phyloP scores from a whole-genome alignment of 768 basidiomycete species.

The Exidia glandulosa region DNA sequence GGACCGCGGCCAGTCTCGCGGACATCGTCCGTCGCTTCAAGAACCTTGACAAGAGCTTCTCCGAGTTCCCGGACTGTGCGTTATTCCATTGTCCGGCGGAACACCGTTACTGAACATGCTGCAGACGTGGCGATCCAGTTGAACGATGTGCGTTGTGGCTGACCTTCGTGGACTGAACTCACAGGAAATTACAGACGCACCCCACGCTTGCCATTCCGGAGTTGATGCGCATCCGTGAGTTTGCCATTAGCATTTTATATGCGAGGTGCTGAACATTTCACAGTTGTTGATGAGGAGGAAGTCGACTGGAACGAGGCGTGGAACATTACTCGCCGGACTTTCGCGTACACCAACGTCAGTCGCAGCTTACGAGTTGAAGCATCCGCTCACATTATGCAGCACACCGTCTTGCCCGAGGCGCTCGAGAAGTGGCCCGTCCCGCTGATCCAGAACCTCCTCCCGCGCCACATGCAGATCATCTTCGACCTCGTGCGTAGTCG shows the following conservation, averaged over 20 bases:
- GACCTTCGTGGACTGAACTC: constrained; percentile 1
- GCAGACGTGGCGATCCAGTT: constrained; percentile 84
- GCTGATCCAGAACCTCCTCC: constrained; percentile 73
- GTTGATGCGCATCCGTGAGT: constrained; percentile 63
- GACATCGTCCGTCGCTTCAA: constrained; percentile 93
- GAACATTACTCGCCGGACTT: constrained; percentile 79
- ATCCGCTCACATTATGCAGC: background rate
- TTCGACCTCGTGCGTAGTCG: constrained; percentile 57
- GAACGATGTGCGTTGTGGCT: constrained; percentile 55
- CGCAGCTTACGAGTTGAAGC: background rate
- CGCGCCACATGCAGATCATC: constrained; percentile 87
- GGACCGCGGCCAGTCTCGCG: constrained; percentile 78
- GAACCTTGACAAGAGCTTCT: constrained; percentile 71
- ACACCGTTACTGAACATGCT: constrained; percentile 4
- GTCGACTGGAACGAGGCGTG: constrained; percentile 76
- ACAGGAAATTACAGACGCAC: constrained; percentile 55
- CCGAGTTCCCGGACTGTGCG: constrained; percentile 74
- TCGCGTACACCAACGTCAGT: constrained; percentile 76
- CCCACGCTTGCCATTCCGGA: constrained; percentile 93
- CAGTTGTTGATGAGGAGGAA: constrained; percentile 80
- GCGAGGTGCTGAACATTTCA: constrained; percentile 2
- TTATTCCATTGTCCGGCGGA: constrained; percentile 4
- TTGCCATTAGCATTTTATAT: background rate
- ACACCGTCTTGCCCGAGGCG: constrained; percentile 30
- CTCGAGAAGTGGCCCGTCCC: constrained; percentile 83